Conservation (phyloP, 331 rosid species). For the Malus hybrid region DNA sequence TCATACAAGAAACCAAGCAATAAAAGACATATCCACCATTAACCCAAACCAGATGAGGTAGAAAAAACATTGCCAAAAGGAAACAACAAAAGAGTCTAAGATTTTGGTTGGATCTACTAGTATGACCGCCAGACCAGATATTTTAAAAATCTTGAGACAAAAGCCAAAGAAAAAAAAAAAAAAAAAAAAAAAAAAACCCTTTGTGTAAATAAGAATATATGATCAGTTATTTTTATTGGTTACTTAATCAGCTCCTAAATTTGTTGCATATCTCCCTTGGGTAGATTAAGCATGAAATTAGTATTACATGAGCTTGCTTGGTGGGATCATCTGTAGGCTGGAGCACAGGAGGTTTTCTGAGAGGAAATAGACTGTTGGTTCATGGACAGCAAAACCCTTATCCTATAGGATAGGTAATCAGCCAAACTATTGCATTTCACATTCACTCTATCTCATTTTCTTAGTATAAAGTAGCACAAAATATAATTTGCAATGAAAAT, state of each 20-base stretch:
- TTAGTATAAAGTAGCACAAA: no score
- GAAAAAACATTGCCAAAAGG: neutral
- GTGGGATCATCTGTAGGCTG: constrained; percentile 14
- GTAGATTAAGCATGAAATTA: neutral
- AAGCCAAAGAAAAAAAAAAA: no score
- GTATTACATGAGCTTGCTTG: constrained; percentile 11
- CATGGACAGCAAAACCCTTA: neutral
- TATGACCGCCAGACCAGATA: neutral
- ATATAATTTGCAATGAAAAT: no score
- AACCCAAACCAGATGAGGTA: no score
- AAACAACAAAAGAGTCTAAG: neutral
- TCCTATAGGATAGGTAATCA: neutral
- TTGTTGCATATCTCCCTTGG: neutral
- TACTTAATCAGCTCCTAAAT: neutral
- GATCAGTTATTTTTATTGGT: neutral
- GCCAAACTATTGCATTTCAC: no score
- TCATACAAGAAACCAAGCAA: no score
- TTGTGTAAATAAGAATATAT: neutral
- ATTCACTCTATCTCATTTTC: no score
- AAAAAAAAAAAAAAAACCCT: no score
- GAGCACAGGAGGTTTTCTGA: constrained; percentile 13
- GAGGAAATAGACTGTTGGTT: neutral
- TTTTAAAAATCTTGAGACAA: neutral
- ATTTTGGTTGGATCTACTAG: neutral
- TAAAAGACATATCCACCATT: no score